phyloP scores from a whole-genome alignment of 495 filamentous ascomycete species.

The Ramalina intermedia region DNA sequence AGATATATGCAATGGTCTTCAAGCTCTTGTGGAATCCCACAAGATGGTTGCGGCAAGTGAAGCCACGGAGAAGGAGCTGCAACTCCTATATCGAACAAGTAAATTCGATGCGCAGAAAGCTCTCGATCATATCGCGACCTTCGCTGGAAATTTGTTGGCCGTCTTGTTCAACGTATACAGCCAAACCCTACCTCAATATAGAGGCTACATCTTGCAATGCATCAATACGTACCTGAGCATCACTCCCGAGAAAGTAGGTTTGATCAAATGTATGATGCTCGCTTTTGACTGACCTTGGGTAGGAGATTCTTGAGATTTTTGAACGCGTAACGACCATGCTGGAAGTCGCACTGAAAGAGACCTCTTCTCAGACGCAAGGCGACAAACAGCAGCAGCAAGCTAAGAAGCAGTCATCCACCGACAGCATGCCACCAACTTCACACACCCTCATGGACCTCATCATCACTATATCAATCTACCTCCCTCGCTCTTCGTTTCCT shows the following conservation, averaged over 20 bases:
- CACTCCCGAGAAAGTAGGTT: slow-evolving; percentile 45
- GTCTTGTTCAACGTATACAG: slow-evolving; percentile 98
- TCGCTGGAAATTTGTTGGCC: slow-evolving; percentile 76
- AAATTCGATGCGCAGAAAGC: slow-evolving; percentile 63
- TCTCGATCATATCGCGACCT: slow-evolving; percentile 57
- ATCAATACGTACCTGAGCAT: slow-evolving; percentile 92
- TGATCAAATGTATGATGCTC: not conserved
- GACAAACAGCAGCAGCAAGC: slow-evolving; percentile 50
- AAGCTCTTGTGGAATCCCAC: slow-evolving; percentile 80
- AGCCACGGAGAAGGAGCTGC: slow-evolving; percentile 48
- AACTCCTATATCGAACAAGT: slow-evolving; percentile 56
- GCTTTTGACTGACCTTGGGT: slow-evolving; percentile 1
- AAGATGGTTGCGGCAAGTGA: slow-evolving; percentile 53
- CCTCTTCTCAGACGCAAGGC: slow-evolving; percentile 30
- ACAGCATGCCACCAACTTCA: slow-evolving; percentile 77
- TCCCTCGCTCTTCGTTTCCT: slow-evolving; percentile 68
- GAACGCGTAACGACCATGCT: slow-evolving; percentile 71
- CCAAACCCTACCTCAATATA: slow-evolving; percentile 80
- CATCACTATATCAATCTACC: slow-evolving; percentile 85
- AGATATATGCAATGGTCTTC: slow-evolving; percentile 73
- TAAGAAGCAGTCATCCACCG: slow-evolving; percentile 39
- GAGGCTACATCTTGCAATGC: slow-evolving; percentile 78
- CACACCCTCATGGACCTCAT: slow-evolving; percentile 94
- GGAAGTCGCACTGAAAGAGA: slow-evolving; percentile 54
- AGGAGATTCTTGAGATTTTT: slow-evolving; percentile 79